phyloP scores from a whole-genome alignment of 371 early-diverging fungal genomes.

The Choanephora cucurbitarum region DNA sequence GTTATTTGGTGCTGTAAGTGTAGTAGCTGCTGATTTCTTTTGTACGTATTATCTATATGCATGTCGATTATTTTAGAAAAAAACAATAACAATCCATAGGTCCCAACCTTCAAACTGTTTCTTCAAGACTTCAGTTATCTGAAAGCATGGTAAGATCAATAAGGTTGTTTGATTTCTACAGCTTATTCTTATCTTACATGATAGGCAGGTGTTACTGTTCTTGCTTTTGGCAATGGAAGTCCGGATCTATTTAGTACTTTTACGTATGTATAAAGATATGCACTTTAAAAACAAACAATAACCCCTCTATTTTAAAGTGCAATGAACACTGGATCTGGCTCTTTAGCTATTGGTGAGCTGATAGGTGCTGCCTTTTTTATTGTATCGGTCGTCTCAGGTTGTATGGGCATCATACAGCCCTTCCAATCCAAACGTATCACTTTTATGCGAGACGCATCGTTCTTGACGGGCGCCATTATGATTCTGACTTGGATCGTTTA shows the following conservation, averaged over 20 bases:
- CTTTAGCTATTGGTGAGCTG: constrained; percentile 80
- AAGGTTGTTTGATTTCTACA: too few species aligned
- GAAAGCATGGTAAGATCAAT: constrained; percentile 72
- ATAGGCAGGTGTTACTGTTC: constrained; percentile 84
- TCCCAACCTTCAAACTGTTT: constrained; percentile 62
- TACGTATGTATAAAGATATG: constrained; percentile 24
- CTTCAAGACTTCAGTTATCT: constrained; percentile 59
- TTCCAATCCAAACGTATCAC: constrained; percentile 65
- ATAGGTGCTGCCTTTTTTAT: constrained; percentile 82
- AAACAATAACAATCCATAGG: constrained; percentile 26
- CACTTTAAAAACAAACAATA: not conserved
- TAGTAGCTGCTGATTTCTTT: constrained; percentile 72
- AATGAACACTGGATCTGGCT: constrained; percentile 70
- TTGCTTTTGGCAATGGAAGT: constrained; percentile 86
- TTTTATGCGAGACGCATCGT: constrained; percentile 73
- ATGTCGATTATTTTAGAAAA: not conserved
- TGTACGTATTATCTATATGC: constrained; percentile 40
- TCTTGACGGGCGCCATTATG: constrained; percentile 69
- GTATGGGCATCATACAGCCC: constrained; percentile 68
- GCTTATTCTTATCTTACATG: too few species aligned
- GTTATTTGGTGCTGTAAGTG: constrained; percentile 65
- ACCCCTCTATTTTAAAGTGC: constrained; percentile 47
- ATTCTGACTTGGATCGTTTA: constrained; percentile 63
- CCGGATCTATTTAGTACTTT: constrained; percentile 83
- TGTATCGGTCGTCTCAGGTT: constrained; percentile 72